A percentile compares a stretch with the other conserved stretches of the same genome.
Conservation (phyloP, 192 early-diverging fungal species). For the Dissophora ornata region DNA sequence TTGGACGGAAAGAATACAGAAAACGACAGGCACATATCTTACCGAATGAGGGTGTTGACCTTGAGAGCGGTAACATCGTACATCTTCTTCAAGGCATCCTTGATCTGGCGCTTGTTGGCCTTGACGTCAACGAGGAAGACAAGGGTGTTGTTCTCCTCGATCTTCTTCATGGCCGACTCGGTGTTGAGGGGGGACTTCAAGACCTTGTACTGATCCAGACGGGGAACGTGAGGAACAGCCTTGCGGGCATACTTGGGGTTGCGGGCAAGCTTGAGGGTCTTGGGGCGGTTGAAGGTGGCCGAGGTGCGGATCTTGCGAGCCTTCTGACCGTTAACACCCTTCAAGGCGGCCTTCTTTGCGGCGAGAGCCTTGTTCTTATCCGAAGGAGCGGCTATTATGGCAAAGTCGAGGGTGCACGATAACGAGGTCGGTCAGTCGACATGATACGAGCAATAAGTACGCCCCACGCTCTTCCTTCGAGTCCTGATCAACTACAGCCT, state of each 20-base stretch:
- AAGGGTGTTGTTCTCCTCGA: constrained; percentile 99
- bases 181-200: constrained; percentile 94
- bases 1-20: too few species aligned
- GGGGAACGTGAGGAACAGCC: constrained; percentile 81
- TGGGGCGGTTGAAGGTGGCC: constrained; percentile 95
- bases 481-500: too few species aligned
- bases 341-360: constrained; percentile 98
- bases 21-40: too few species aligned
- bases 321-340: constrained; percentile 88
- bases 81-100: constrained; percentile 95
- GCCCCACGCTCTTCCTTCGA: too few species aligned
- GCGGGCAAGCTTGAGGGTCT: constrained; percentile 92
- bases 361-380: constrained; percentile 87
- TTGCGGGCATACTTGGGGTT: constrained; percentile 94
- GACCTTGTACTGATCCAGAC: constrained; percentile 91
- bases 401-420: neutral
- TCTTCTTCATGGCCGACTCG: constrained; percentile 99
- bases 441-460: too few species aligned
- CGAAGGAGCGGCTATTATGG: constrained; percentile 26
- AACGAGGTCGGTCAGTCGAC: constrained; percentile 4
- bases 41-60: constrained; percentile 97
- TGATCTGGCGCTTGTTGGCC: constrained; percentile 99
- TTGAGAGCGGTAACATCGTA: constrained; percentile 96
- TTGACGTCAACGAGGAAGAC: constrained; percentile 97
- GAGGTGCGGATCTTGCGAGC: constrained; percentile 90